Evolutionary conservation across 768 basidiomycete genomes (phyloP), one percentile per base, ranked within the genome.

Genomic region (Termitomyces sp.): DNA sequence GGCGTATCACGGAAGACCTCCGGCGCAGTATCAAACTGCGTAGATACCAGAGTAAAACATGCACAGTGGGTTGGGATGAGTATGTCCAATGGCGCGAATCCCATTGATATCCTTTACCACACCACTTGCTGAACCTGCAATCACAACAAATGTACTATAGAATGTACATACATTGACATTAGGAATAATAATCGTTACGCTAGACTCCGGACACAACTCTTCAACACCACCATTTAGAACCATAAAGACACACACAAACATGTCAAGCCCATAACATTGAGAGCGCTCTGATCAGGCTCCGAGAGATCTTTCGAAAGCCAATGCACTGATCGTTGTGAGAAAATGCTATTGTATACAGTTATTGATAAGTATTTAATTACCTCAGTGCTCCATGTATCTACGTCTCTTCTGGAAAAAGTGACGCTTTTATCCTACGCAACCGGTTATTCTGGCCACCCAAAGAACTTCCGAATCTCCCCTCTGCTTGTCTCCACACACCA

Each of bases 31-130:
- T 94, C 64, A 87, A 80, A 68, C 79, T 96, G 64, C 82, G 88
- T 58, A 75, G 93, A 68, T 96, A 94, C 71, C 93, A 93, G 74
- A 91, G 89, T 70, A 83, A 81, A 59, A 80, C 79, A 68, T 86
- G 82, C 70, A 72, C 74, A 22, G 87, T 88, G 18, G 76, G 73
- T 13, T 95, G 91, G 87, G 84, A 84, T 36, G 88, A 94, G 58
- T 96, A 88, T 69, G 75, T 83, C 58, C 75, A 77, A 36, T 95
- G 93, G 93, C 82, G 92, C 69, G 75, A 75, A 44, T 61, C 56
- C 14, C 62, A 53, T 27, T 54, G 43, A 16, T 43, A 39, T 55
- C 27, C 3, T 22, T 37, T 20, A 34, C 8, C 30, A 32, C 47
- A 33, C 40, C 18, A 26, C 32, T 26, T n/a, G 27, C 30, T 27